A percentile compares a stretch with the other conserved stretches of the same genome.
These are phyloP conservation scores for Rhodofomes roseus DNA, from an alignment of 1,284 basidiomycete species.

Conservation along the genomic window DNA sequence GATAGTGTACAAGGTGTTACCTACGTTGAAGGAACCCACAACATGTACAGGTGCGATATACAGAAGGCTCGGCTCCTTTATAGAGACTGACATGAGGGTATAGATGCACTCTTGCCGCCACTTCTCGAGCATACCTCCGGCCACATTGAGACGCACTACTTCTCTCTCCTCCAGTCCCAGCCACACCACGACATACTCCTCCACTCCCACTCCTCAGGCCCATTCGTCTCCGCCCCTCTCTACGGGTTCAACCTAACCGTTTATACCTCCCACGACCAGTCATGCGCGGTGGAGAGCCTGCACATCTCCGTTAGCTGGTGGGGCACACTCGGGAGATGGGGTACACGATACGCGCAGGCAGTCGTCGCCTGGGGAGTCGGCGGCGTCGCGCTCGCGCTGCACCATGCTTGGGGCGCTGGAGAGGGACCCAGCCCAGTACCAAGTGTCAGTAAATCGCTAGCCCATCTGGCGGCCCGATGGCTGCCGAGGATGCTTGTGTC, in stretches of 20 bases:
- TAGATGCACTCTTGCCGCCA: constrained; percentile 50
- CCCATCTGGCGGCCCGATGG: constrained; percentile 34
- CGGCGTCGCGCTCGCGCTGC: constrained; percentile 53
- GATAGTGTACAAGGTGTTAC: constrained; percentile 55
- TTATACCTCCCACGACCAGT: constrained; percentile 50
- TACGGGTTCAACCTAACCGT: constrained; percentile 51
- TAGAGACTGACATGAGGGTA: neutral
- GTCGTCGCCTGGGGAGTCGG: constrained; percentile 69
- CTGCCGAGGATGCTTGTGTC: constrained; percentile 40
- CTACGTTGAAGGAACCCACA: constrained; percentile 14
- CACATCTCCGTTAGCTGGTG: constrained; percentile 60
- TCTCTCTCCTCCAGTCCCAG: constrained; percentile 38
- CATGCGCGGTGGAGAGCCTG: constrained; percentile 45
- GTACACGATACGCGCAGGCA: constrained; percentile 70
- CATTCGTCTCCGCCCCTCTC: constrained; percentile 41
- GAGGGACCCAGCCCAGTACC: constrained; percentile 26
- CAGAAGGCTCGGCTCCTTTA: neutral
- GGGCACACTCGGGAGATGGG: constrained; percentile 65
- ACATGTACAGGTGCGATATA: constrained; percentile 23
- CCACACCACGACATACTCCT: constrained; percentile 45
- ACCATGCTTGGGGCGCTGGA: constrained; percentile 42
- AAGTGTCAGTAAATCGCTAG: constrained; percentile 30
- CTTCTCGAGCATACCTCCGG: constrained; percentile 56
- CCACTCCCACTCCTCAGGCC: constrained; percentile 70
- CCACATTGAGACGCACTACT: constrained; percentile 67